Conservation (phyloP, 345 rosid genomes). For the Odontarrhena argentea region DNA sequence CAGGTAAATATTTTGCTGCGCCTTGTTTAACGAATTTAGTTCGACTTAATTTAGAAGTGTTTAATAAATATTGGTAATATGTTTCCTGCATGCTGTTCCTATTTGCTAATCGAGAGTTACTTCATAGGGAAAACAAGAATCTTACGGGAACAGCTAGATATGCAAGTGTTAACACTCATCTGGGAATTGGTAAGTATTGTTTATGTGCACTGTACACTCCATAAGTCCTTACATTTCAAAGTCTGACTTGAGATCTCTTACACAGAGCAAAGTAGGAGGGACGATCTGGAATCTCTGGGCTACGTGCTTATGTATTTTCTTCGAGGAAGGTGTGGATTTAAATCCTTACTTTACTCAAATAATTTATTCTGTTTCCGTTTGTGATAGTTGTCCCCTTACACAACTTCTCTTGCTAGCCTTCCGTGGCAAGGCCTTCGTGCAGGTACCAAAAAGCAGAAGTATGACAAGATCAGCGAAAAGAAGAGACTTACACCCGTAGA, state of each 20-base stretch:
- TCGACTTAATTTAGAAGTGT: not conserved
- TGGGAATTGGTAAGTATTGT: slow-evolving; percentile 77
- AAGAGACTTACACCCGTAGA: slow-evolving; percentile 90
- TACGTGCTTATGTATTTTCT: slow-evolving; percentile 98
- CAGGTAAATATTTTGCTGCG: slow-evolving; percentile 20
- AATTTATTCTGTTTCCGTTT: not conserved
- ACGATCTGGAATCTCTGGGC: slow-evolving; percentile 98
- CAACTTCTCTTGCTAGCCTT: slow-evolving; percentile 58
- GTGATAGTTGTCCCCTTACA: slow-evolving; percentile 23
- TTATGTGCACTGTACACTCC: not conserved
- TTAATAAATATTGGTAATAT: not conserved
- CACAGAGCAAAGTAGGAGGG: slow-evolving; percentile 97
- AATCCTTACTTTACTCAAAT: not conserved
- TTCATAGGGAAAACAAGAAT: slow-evolving; percentile 87
- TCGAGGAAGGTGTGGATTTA: slow-evolving; percentile 72
- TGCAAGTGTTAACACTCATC: slow-evolving; percentile 99
- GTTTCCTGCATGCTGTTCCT: not conserved
- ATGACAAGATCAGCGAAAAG: slow-evolving; percentile 95
- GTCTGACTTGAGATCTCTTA: slow-evolving; percentile 24
- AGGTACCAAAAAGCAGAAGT: slow-evolving; percentile 97
- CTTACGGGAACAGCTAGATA: slow-evolving; percentile 95
- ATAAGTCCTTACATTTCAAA: not conserved
- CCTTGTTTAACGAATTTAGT: slow-evolving; percentile 3
- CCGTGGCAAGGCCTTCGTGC: slow-evolving; percentile 99
- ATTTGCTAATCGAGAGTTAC: slow-evolving; percentile 30